Evolutionary conservation across 106 monocot species (phyloP), one percentile per base, ranked within the genome.

Genomic region (Acanthochlamys bracteata): DNA sequence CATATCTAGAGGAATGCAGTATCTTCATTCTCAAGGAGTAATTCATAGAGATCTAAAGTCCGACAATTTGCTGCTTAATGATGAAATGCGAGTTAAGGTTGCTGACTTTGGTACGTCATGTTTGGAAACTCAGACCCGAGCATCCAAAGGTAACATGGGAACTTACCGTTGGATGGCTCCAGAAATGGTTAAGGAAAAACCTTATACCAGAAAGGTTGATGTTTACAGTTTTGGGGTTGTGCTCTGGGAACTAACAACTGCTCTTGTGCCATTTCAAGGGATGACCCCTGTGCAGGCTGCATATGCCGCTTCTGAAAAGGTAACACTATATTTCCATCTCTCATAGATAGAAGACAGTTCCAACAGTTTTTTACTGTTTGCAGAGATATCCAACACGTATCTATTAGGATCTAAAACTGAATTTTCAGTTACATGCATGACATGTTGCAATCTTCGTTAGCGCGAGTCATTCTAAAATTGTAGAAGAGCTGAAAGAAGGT

Each of bases 121-220:
- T 39, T 66, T 77, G 7, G 77, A 77, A 55, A 66, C 70, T 24
- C 59, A 77, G 14, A 60, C 71, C 52, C 65, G 71, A 46, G 71
- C 66, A 42, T 71, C 70, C 66, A 77, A 71, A 19, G 71, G 71
- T 24, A 70, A 77, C 59, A 77, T 70, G 25, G 77, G 77, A 61
- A 77, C 77, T n/a, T 77, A 77, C 55, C 77, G 77, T 0, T 77
- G 77, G 77, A 77, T 77, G 77, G 77, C 77, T 66, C 77, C 77
- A 17, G 69, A 76, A 51, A 76, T 76, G 75, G 69, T 76, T 64
- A 69, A 69, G 58, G 69, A 76, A 40, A 69, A 69, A 51, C 75
- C 75, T 0, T 76, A 76, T 33, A 64, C 55, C 45, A 63, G 69
- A 39, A 78, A 78, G 62, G 72, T 72, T 57, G 78, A 78, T 55